These are phyloP conservation scores for Candida tibetensis DNA, from an alignment of 805 yeast species.

Conservation along the genomic window DNA sequence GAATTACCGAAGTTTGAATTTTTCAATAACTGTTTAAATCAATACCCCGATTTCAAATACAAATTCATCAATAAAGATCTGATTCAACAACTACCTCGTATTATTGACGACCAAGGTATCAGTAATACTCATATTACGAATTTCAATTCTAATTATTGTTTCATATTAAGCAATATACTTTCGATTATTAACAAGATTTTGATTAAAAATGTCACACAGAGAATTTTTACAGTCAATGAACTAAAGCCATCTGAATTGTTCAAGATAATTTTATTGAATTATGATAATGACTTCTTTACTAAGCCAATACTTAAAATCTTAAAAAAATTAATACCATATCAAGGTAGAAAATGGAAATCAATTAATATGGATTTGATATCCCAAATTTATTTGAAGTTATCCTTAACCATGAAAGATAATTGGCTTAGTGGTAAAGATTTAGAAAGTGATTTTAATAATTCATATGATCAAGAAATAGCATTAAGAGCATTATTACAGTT, in stretches of 20 bases:
- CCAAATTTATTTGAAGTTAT: constrained; percentile 74
- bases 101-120: constrained; percentile 24
- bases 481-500: constrained; percentile 74
- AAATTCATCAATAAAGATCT: constrained; percentile 30
- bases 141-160: constrained; percentile 44
- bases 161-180: constrained; percentile 50
- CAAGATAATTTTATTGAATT: constrained; percentile 55
- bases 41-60: constrained; percentile 15
- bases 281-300: constrained; percentile 57
- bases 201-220: constrained; percentile 62
- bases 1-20: constrained; percentile 32
- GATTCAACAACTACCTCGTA: constrained; percentile 26
- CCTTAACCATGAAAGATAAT: constrained; percentile 69
- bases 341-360: constrained; percentile 92
- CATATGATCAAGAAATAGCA: constrained; percentile 84
- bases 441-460: constrained; percentile 68
- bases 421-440: constrained; percentile 86
- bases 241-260: constrained; percentile 61
- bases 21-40: constrained; percentile 34
- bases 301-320: constrained; percentile 69
- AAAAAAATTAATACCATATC: constrained; percentile 81
- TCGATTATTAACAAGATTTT: constrained; percentile 56
- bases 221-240: constrained; percentile 63
- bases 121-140: constrained; percentile 26
- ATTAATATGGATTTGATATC: constrained; percentile 92